Base-by-base conservation (phyloP, 345 rosid genomes). In the Arabis alpina region DNA sequence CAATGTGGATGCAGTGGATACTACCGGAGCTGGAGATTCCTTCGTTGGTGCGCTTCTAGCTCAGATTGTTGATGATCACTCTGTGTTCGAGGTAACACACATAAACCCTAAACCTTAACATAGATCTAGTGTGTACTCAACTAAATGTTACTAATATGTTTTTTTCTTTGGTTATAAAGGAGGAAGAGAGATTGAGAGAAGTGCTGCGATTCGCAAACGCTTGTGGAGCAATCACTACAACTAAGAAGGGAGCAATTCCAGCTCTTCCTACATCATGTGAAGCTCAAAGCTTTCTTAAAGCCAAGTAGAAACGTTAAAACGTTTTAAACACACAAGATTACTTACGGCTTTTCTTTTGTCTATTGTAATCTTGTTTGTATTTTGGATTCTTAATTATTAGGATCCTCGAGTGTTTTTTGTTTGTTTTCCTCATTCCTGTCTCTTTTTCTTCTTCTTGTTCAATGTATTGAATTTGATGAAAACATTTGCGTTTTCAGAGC, bases 11-110 rank as follows among this genome's bases (percentile, higher is more conserved):
- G 70, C 97, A 0, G 82, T 94, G 39, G 99, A 92, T 79, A 89
- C 99, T 41, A 94, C 99, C 1, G 98, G 98, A 43, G 99, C 99
- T 15, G 99, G 99, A 23, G 99, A 92, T 71, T 73, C 99, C 6
- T 94, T 92, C 61, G 87, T 94, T 0, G 99, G 99, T 8, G 93
- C 99, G 1, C 80, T 94, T 49, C 80, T 94, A 8, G 68, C 82
- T 79, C 88, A 84, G 83, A 70, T 90, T 66, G 97, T 89, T 9
- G 88, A 84, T 43, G 96, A 94, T 76, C 93, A 73, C 8, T 81
- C 93, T 13, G 43, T 92, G 0, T 76, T 94, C 2, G 89, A 91
- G 87, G 98, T 85, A 65, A 71, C 50, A 37, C 56, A 53, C 4
- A 48, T 19, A 48, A 63, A 32, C 41, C 58, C 43, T 43, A 51